phyloP scores from a whole-genome alignment of 495 filamentous ascomycete species.

The Talaromyces thailandensis region DNA sequence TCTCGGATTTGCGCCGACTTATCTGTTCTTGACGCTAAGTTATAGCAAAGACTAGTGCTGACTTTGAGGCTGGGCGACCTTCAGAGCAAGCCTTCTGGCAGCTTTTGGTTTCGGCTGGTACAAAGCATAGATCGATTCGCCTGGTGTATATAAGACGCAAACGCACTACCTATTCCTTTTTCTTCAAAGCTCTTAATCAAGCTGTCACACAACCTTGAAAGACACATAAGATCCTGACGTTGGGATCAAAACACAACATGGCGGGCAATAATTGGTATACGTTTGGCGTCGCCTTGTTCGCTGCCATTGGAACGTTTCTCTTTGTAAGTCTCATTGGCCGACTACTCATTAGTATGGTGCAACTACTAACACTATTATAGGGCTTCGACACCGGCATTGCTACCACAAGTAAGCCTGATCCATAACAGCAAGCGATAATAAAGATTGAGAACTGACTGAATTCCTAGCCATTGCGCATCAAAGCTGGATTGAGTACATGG shows the following conservation, averaged over 20 bases:
- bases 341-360: background rate
- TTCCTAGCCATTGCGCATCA: constrained; percentile 46
- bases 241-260: constrained; percentile 15
- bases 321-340: constrained; percentile 30
- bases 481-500: constrained; percentile 53
- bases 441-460: constrained; percentile 8
- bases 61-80: background rate
- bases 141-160: background rate
- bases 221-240: background rate
- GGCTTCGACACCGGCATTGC: constrained; percentile 52
- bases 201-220: background rate
- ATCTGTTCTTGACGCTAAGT: background rate
- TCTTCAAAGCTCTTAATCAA: background rate
- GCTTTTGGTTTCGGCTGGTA: background rate
- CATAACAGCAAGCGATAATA: background rate
- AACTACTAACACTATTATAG: constrained; percentile 16
- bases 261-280: constrained; percentile 26
- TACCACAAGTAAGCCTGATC: constrained; percentile 40
- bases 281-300: constrained; percentile 42
- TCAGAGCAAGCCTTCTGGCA: background rate
- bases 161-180: background rate
- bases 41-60: background rate
- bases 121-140: background rate
- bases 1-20: background rate
- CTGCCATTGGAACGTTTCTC: constrained; percentile 48